A percentile compares a stretch with the other conserved stretches of the same genome.
Conservation (phyloP, 2,329 filamentous ascomycete species). For the Septoria linicola region DNA sequence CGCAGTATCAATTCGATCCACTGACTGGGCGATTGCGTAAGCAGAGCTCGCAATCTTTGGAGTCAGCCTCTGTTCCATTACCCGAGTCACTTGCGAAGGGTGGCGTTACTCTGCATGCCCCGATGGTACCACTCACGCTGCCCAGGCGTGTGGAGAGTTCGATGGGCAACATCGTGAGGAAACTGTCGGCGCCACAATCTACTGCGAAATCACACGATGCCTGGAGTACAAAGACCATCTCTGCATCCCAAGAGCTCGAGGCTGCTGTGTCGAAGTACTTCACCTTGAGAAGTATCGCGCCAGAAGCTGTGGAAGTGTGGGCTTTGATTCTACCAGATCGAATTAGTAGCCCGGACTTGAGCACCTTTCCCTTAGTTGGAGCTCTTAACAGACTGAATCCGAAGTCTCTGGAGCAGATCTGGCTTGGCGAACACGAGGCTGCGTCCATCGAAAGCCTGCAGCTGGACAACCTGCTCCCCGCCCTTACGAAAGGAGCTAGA, state of each 20-base stretch:
- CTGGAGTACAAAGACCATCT: conserved; percentile 40
- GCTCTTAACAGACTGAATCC: not conserved
- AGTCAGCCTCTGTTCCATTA: conserved; percentile 25
- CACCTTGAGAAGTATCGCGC: conserved; percentile 41
- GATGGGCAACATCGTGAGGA: conserved; percentile 75
- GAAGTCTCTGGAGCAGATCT: conserved; percentile 7
- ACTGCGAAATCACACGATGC: not conserved
- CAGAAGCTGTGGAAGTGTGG: conserved; percentile 65
- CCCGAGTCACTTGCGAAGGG: conserved; percentile 10
- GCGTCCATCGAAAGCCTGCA: not conserved
- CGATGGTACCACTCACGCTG: conserved; percentile 57
- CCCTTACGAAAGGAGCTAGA: conserved; percentile 35
- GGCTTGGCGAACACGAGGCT: not conserved
- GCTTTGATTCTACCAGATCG: conserved; percentile 61
- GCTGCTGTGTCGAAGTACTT: conserved; percentile 60
- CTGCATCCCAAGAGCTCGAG: conserved; percentile 72
- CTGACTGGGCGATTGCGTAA: conserved; percentile 12
- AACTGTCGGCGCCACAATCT: conserved; percentile 35
- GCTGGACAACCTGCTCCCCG: not conserved
- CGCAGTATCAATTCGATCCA: conserved; percentile 26
- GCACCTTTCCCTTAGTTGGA: not conserved
- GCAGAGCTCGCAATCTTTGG: conserved; percentile 21
- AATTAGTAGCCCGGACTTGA: conserved; percentile 3
- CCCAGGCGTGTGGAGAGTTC: conserved; percentile 63
- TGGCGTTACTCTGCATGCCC: conserved; percentile 18